phyloP scores from a whole-genome alignment of 208 protist genomes.

The Trichomonas gallinae region DNA sequence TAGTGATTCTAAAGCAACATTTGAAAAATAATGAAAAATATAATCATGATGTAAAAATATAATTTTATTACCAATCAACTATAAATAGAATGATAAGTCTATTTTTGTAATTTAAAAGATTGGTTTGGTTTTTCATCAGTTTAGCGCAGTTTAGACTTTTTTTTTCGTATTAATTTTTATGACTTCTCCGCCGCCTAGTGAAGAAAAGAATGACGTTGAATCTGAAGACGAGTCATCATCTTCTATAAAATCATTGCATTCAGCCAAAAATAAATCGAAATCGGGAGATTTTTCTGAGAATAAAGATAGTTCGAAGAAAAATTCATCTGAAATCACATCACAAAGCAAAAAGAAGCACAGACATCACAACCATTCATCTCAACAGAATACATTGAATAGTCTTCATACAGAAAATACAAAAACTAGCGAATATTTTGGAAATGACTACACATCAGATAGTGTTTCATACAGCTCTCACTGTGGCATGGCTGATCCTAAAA shows the following conservation, averaged over 20 bases:
- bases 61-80: too few species aligned
- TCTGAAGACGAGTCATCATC: not conserved
- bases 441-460: not conserved
- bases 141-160: too few species aligned
- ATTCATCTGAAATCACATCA: not conserved
- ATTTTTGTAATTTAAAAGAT: too few species aligned
- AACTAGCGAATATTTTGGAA: not conserved
- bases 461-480: not conserved
- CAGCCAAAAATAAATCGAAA: not conserved
- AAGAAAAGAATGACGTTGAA: not conserved
- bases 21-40: too few species aligned
- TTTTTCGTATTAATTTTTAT: not conserved
- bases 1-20: too few species aligned
- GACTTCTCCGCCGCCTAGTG: not conserved
- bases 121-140: too few species aligned
- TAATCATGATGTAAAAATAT: too few species aligned
- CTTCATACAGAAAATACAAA: not conserved
- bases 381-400: not conserved
- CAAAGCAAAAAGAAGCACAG: not conserved
- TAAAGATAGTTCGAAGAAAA: not conserved
- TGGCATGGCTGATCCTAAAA: not conserved
- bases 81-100: too few species aligned
- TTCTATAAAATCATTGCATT: not conserved
- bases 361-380: not conserved
- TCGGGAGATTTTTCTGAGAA: not conserved